Percentiles rank a stretch among this genome's conserved stretches.
These are phyloP conservation scores for Spatholobus suberectus DNA, from an alignment of 306 rosid species.

Conservation along the genomic window DNA sequence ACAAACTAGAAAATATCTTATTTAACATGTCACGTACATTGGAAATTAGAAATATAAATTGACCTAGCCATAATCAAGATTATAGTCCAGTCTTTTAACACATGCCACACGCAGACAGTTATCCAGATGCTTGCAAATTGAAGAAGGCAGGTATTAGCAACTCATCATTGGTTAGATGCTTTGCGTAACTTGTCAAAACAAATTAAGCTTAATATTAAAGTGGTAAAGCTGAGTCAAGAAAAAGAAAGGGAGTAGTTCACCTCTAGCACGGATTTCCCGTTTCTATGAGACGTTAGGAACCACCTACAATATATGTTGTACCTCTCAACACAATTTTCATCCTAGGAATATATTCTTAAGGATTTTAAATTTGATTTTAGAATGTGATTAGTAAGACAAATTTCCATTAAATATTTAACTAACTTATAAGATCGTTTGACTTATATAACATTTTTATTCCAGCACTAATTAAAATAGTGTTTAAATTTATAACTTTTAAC, in stretches of 20 bases:
- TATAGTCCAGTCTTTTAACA: not conserved
- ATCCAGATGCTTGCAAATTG: constrained; percentile 41
- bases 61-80: not conserved
- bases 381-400: no score
- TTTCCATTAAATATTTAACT: no score
- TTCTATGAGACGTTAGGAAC: constrained; percentile 21
- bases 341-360: no score
- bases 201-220: not conserved
- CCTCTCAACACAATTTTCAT: not conserved
- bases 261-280: not conserved
- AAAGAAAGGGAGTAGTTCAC: not conserved
- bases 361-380: no score
- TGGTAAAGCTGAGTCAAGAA: not conserved
- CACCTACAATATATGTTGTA: not conserved
- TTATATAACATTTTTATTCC: no score
- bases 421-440: no score
- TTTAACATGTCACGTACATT: no score
- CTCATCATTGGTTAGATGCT: constrained; percentile 25
- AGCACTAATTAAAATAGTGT: no score
- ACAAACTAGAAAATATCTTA: no score
- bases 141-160: constrained; percentile 37
- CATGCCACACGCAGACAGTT: no score
- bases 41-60: not conserved
- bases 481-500: no score
- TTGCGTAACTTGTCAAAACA: constrained; percentile 28